Conservation (phyloP, 306 rosid genomes). For the Lathyrus aphaca region DNA sequence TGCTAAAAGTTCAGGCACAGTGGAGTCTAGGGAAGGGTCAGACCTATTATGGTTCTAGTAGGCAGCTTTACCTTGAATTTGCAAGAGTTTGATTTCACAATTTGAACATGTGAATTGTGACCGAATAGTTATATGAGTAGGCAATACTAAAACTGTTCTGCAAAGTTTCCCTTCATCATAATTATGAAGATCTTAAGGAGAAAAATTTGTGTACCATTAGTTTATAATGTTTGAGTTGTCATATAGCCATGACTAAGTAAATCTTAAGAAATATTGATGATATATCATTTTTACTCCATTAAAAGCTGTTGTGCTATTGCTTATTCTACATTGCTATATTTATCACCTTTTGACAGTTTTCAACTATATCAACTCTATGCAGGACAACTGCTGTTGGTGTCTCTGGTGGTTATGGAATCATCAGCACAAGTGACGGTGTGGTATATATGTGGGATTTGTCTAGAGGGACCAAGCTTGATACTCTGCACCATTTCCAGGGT, state of each 20-base stretch:
- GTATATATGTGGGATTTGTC: constrained; percentile 76
- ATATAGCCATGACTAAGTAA: too few species aligned
- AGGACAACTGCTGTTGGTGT: constrained; percentile 69
- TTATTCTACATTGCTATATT: constrained; percentile 2
- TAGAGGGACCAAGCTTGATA: constrained; percentile 65
- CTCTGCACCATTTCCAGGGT: constrained; percentile 75
- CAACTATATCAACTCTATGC: constrained; percentile 31
- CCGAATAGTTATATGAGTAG: neutral
- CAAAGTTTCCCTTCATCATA: constrained; percentile 1
- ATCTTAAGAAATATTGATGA: too few species aligned
- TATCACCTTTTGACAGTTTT: constrained; percentile 19
- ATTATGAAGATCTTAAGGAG: constrained; percentile 24
- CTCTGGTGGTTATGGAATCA: constrained; percentile 69
- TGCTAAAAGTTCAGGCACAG: neutral
- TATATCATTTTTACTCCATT: too few species aligned
- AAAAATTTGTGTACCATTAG: neutral
- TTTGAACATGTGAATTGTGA: constrained; percentile 4
- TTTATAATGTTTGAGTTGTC: neutral
- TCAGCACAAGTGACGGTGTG: constrained; percentile 62
- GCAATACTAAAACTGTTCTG: neutral
- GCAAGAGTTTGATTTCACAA: neutral
- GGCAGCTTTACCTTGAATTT: neutral
- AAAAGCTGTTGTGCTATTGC: neutral
- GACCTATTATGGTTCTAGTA: neutral
- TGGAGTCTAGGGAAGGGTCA: neutral